phyloP scores from a whole-genome alignment of 177 flowering plant genomes.

The Vitis hybrid region DNA sequence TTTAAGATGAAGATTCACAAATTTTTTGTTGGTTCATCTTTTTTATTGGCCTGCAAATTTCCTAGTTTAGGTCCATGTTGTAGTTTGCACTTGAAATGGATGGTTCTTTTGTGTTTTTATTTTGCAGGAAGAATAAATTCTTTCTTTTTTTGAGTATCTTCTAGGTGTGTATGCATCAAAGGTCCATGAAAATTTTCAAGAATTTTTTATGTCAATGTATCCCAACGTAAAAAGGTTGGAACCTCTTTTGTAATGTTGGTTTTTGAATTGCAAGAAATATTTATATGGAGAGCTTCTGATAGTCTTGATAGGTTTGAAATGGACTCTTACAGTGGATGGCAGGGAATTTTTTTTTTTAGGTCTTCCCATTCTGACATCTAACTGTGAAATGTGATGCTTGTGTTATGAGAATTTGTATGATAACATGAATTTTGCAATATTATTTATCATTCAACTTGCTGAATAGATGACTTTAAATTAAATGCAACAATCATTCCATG shows the following conservation, averaged over 20 bases:
- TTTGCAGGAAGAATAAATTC: too few relatives aligned
- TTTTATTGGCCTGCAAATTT: too few relatives aligned
- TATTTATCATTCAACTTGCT: not conserved
- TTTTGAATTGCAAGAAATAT: not conserved
- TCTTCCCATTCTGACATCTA: not conserved
- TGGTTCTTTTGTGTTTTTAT: too few relatives aligned
- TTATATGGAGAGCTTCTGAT: not conserved
- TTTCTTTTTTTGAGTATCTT: too few relatives aligned
- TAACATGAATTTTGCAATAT: not conserved
- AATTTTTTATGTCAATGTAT: not conserved
- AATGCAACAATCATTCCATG: constrained; percentile 1
- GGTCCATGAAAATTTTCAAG: too few relatives aligned
- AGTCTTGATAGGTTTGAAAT: not conserved
- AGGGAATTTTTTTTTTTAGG: not conserved
- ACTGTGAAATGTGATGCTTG: not conserved
- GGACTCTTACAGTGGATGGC: not conserved
- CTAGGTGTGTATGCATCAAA: not conserved
- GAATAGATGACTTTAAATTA: not conserved
- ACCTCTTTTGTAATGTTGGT: not conserved
- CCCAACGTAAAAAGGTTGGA: not conserved
- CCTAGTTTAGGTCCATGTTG: too few relatives aligned
- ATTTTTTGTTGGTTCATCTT: too few relatives aligned
- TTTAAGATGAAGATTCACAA: too few relatives aligned
- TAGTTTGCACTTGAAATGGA: too few relatives aligned
- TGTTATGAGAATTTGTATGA: not conserved